A percentile compares a stretch with the other conserved stretches of the same genome.
Evolutionary conservation across 345 rosid genomes (phyloP).

Genomic region (Dovyalis caffra): DNA sequence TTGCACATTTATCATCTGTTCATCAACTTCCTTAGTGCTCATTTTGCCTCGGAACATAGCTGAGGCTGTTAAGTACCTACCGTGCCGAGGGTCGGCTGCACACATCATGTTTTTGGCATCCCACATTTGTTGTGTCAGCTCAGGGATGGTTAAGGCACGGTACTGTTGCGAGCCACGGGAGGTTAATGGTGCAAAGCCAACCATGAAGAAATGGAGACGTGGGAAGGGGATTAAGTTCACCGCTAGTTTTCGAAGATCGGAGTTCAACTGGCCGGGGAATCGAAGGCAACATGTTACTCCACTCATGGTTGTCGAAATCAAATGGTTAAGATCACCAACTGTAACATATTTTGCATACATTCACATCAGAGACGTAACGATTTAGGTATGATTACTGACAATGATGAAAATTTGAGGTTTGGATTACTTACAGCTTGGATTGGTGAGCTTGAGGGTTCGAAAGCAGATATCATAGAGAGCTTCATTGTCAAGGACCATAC

Average conservation of each 20-base stretch:
- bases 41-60: constrained; percentile 89
- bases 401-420: not conserved
- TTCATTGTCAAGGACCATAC: constrained; percentile 65
- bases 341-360: not conserved
- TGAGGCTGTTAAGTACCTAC: constrained; percentile 81
- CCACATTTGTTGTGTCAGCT: constrained; percentile 87
- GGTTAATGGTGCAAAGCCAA: constrained; percentile 75
- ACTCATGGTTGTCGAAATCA: constrained; percentile 80
- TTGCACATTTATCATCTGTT: constrained; percentile 87
- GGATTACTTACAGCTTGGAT: constrained; percentile 52
- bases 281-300: constrained; percentile 87
- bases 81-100: constrained; percentile 87
- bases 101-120: constrained; percentile 86
- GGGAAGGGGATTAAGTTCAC: constrained; percentile 82
- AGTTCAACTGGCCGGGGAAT: constrained; percentile 83
- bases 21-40: constrained; percentile 94
- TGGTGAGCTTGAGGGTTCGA: constrained; percentile 57
- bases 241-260: constrained; percentile 78
- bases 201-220: constrained; percentile 84
- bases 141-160: constrained; percentile 79
- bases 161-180: constrained; percentile 79
- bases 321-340: constrained; percentile 86
- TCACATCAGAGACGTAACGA: not conserved
- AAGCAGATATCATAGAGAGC: constrained; percentile 67
- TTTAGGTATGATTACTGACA: no score